Conservation (phyloP, 805 yeast genomes). For the Sugiyamaella mastotermitis region DNA sequence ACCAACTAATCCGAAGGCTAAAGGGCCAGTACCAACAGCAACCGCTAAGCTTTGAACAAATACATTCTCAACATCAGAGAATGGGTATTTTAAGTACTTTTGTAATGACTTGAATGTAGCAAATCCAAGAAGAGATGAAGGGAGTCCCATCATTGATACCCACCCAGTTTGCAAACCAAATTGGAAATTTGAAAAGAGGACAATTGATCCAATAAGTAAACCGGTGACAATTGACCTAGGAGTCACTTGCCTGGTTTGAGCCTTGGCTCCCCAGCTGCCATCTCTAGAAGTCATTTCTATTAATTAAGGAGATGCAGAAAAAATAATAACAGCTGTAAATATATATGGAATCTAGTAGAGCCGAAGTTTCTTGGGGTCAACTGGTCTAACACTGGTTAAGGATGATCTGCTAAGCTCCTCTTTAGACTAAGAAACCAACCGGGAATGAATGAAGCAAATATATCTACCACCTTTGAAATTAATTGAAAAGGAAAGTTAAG, state of each 20-base stretch:
- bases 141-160: constrained; percentile 99
- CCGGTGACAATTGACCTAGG: constrained; percentile 71
- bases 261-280: constrained; percentile 14
- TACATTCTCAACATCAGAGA: constrained; percentile 91
- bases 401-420: no score
- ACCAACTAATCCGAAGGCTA: constrained; percentile 92
- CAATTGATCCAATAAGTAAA: constrained; percentile 76
- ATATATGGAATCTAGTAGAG: no score
- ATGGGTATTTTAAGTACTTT: constrained; percentile 33
- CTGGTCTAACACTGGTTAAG: no score
- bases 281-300: no score
- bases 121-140: constrained; percentile 84
- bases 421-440: no score
- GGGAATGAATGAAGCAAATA: no score
- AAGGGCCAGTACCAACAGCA: constrained; percentile 96
- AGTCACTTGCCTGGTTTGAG: constrained; percentile 40
- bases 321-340: no score
- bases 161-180: constrained; percentile 97
- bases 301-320: no score
- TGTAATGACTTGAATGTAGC: constrained; percentile 65
- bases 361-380: no score
- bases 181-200: constrained; percentile 85
- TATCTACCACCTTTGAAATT: no score
- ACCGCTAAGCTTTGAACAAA: constrained; percentile 89
- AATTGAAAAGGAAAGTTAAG: no score